phyloP scores from a whole-genome alignment of 345 rosid genomes.

The Abelmoschus esculentus region DNA sequence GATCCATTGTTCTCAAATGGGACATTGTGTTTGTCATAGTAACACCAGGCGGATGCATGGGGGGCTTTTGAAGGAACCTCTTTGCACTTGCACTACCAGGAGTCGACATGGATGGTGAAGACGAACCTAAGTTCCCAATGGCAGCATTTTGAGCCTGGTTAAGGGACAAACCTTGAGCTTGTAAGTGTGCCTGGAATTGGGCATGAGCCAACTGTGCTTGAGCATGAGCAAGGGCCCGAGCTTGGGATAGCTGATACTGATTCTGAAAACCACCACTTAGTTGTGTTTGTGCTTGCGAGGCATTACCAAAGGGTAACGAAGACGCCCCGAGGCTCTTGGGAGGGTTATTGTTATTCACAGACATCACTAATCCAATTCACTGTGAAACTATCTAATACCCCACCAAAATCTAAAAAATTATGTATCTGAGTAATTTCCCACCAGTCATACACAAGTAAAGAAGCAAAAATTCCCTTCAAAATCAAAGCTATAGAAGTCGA shows the following conservation, averaged over 20 bases:
- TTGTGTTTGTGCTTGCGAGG: conserved; percentile 26
- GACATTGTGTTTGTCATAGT: conserved; percentile 51
- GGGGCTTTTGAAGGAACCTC: conserved; percentile 65
- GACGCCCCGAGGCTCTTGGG: background rate
- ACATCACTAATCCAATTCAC: conserved; percentile 27
- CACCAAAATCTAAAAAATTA: background rate
- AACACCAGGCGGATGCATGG: conserved; percentile 67
- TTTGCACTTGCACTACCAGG: conserved; percentile 28
- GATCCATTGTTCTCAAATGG: conserved; percentile 60
- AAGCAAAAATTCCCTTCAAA: background rate
- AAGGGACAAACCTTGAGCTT: conserved; percentile 57
- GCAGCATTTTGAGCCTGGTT: conserved; percentile 49
- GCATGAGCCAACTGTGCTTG: conserved; percentile 35
- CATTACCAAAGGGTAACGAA: background rate
- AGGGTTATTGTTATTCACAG: conserved; percentile 16
- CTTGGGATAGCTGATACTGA: conserved; percentile 2
- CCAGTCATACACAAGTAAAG: background rate
- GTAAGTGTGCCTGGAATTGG: conserved; percentile 76
- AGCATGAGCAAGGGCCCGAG: conserved; percentile 42
- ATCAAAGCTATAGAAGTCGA: background rate
- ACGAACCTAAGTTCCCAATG: conserved; percentile 53
- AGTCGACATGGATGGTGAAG: conserved; percentile 49
- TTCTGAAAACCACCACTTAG: conserved; percentile 45
- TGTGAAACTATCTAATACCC: background rate
- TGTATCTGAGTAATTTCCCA: background rate